Base-by-base conservation (phyloP, 2,329 filamentous ascomycete species). In the Colletotrichum sp. region DNA sequence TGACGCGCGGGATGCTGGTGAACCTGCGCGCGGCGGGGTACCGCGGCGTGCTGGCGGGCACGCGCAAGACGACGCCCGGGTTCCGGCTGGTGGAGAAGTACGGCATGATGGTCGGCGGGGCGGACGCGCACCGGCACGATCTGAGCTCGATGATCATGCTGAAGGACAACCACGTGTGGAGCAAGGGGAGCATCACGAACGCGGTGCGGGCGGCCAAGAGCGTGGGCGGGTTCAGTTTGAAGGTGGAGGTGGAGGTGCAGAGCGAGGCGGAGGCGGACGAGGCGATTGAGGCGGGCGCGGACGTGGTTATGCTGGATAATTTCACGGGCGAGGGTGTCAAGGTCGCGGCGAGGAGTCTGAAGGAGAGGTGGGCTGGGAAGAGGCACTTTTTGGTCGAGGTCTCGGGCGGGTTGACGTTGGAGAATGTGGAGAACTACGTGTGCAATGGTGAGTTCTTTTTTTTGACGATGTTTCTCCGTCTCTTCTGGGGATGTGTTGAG, bases 151-250 rank as follows among this genome's bases (percentile, higher is more conserved):
- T 99, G 97, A 96, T 96, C 70, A 99, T 99, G 97, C 89, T 99
- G 77, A 99, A 99, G 87, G 97, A 99, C 85, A 99, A 99, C 84
- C 97, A 99, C 84, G 93, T 99, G 71, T 98, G 96, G 93, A 95
- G 95, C 76, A 93, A 94, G 68, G 93, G 93, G 31, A 94, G 93
- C 81, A 98, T 99, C 83, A 92, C 93, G 2, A 91, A 94, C 27
- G 97, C 97, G 8, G 96, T 99, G 29, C 87, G 87, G 54, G 95
- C 96, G 3, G 97, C 97, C 29, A 95, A 95, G 82, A 89, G 92
- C 13, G 95, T 93, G 0, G 96, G 92, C 11, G 97, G 97, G 0
- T 99, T 98, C 84, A 92, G 94, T 54, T 88, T 98, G 73, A 99
- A 98, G 88, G 90, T 99, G 54, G 97, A 99, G 86, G 97, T 99